Evolutionary conservation across 352 stramenopile genomes (phyloP), one percentile per base, ranked within the genome.

Genomic region (Phytophthora tentaculata): DNA sequence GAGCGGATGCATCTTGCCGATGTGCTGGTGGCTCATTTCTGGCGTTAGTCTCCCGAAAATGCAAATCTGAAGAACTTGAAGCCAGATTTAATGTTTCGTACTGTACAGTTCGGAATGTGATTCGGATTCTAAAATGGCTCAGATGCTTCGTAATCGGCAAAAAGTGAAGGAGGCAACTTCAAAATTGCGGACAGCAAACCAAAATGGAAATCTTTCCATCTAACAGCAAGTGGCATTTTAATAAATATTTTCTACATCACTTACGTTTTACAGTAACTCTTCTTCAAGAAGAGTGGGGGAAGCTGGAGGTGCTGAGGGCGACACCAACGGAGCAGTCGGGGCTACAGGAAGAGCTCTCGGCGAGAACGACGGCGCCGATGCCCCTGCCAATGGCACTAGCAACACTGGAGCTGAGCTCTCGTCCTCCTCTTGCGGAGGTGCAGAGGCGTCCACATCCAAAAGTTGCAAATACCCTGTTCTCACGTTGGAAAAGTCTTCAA

Each of bases 401-500:
- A 82, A 22, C 39, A 71, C 59, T 19, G 74, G 70, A 9, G 74
- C 74, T 13, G 74, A 74, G 9, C 70, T 75, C 13, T 71, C 60
- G 22, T 83, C 76, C 20, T 77, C 66, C 23, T 79, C 66, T 14
- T 19, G 61, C 5, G 61, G 70, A 23, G 69, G 74, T 2, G 68
- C 74, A 7, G 75, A 80, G 7, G 75, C 71, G 29, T 76, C 67
- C 24, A 77, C 66, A 56, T 91, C 77, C 22, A 86, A 70, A 20
- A 91, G 71, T 61, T 91, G 77, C 35, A 91, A 56, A 60, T 84
- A 86, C 19, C 75, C 61, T 19, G 69, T 76, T 20, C 58, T 49
- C 2, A 79, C 72, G 12, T 74, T 74, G 2, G 83, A 86, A 26
- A 84, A 76, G 50, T 84, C 76, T 37, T 88, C 69, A 7, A 77